These are phyloP conservation scores for Gracilaria vermiculophylla DNA, from an alignment of 23 red algal species.

Conservation along the genomic window DNA sequence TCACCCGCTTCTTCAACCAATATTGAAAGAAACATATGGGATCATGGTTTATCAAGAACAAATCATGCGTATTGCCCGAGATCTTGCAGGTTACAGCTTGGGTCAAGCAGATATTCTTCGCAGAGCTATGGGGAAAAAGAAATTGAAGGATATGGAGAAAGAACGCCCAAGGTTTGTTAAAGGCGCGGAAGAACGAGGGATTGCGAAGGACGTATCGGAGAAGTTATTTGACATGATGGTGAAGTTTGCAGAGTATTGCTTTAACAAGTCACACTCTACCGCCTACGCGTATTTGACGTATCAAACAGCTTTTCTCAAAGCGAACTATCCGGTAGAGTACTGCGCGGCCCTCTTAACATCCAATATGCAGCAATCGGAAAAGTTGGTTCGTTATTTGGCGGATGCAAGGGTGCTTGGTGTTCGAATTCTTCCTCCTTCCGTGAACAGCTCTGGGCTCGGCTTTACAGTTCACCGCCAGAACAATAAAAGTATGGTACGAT, in stretches of 20 bases:
- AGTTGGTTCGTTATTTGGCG: constrained; percentile 76
- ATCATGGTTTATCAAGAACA: constrained; percentile 99
- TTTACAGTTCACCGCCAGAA: constrained; percentile 59
- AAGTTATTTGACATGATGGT: constrained; percentile 86
- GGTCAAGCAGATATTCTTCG: constrained; percentile 95
- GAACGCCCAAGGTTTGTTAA: constrained; percentile 74
- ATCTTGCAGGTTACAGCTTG: constrained; percentile 92
- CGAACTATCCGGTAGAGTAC: constrained; percentile 93
- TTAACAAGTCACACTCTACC: constrained; percentile 98
- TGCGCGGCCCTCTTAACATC: constrained; percentile 73
- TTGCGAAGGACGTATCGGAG: constrained; percentile 40
- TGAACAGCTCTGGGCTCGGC: constrained; percentile 69
- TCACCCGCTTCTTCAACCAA: constrained; percentile 80
- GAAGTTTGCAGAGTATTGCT: constrained; percentile 97
- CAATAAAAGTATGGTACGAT: constrained; percentile 29
- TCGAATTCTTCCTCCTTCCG: constrained; percentile 56
- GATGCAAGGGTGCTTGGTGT: constrained; percentile 53
- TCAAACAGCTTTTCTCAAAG: constrained; percentile 94
- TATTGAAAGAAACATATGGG: constrained; percentile 91
- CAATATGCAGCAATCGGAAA: constrained; percentile 69
- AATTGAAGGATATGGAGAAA: constrained; percentile 86
- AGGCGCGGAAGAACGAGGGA: constrained; percentile 61
- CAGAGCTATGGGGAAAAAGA: constrained; percentile 98
- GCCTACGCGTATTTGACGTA: constrained; percentile 91
- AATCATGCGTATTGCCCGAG: constrained; percentile 94